Evolutionary conservation across 2,329 filamentous ascomycete species (phyloP).

Genomic region (Apiospora saccharicola): DNA sequence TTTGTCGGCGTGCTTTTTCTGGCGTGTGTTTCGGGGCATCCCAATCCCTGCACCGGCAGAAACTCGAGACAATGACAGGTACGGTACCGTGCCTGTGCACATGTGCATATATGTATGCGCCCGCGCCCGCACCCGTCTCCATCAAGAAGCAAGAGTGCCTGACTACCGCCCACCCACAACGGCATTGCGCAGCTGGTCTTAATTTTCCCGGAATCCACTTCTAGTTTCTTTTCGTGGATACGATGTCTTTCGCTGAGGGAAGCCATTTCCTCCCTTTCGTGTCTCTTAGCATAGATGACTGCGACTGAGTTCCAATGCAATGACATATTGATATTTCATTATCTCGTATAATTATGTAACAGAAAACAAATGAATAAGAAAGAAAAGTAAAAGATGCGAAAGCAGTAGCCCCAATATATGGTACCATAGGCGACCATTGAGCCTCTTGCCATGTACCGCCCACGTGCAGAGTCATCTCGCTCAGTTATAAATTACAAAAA

Average conservation of each 20-base stretch:
- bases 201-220: neutral
- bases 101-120: neutral
- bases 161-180: neutral
- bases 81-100: neutral
- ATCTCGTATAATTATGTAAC: neutral
- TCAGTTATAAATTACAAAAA: no score
- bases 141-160: no score
- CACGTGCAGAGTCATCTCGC: neutral
- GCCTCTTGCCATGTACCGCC: neutral
- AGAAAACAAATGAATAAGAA: neutral
- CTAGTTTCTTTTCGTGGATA: neutral
- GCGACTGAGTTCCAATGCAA: neutral
- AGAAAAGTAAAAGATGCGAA: neutral
- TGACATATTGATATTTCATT: neutral
- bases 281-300: neutral
- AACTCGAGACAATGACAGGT: constrained; percentile 1
- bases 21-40: neutral
- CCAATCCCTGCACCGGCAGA: neutral
- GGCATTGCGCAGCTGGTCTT: neutral
- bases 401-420: neutral
- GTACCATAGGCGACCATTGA: neutral
- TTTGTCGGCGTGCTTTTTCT: neutral
- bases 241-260: no score
- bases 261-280: neutral
- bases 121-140: no score